These are phyloP conservation scores for Protea cynaroides DNA, from an alignment of 164 flowering plant species.

Conservation along the genomic window DNA sequence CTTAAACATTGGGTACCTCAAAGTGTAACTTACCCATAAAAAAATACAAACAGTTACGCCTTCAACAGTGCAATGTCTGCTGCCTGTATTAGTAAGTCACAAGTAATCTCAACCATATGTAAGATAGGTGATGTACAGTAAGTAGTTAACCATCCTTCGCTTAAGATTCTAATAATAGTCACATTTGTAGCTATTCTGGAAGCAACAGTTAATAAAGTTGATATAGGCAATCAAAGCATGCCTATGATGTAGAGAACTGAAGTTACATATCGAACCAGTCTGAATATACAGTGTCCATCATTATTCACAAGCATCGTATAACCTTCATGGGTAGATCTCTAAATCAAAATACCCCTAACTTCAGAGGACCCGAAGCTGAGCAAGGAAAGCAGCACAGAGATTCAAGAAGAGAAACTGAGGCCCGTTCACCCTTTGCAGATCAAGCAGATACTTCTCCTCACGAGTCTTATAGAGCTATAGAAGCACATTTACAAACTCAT, in stretches of 20 bases:
- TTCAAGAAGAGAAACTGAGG: conserved; percentile 22
- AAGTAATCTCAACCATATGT: too few species aligned
- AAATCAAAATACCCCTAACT: background rate
- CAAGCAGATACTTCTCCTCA: conserved; percentile 24
- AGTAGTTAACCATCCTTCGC: too few species aligned
- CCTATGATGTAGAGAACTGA: background rate
- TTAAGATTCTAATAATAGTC: too few species aligned
- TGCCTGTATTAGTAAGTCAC: too few species aligned
- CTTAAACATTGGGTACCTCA: too few species aligned
- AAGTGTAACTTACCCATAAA: too few species aligned
- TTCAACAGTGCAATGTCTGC: too few species aligned
- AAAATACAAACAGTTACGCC: too few species aligned
- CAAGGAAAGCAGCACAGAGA: conserved; percentile 24
- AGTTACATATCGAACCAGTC: background rate
- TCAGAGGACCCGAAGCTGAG: conserved; percentile 22
- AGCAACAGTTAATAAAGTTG: too few species aligned
- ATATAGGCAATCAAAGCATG: too few species aligned
- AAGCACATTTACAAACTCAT: background rate
- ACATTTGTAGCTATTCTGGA: too few species aligned
- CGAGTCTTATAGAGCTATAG: conserved; percentile 21
- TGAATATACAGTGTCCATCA: conserved; percentile 6
- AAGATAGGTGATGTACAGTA: too few species aligned
- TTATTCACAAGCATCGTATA: conserved; percentile 7
- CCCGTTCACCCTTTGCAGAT: conserved; percentile 21
- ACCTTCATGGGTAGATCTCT: background rate